phyloP scores from a whole-genome alignment of 176 grass and related monocot species.

The Zea luxurians region DNA sequence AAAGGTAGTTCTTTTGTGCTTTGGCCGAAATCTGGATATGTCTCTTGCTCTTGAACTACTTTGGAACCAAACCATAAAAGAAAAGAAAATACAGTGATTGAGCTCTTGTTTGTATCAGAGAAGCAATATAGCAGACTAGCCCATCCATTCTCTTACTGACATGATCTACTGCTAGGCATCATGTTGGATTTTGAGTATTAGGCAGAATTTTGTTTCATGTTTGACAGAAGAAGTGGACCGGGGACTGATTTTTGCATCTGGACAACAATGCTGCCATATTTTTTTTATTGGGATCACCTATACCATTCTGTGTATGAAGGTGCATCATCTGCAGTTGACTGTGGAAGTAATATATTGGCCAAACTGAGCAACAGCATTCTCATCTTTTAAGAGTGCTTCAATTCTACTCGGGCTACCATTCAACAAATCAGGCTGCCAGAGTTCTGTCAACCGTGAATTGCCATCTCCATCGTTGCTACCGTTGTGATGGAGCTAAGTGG shows the following conservation, averaged over 20 bases:
- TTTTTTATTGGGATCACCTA: neutral
- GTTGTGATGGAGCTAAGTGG: slow-evolving; percentile 3
- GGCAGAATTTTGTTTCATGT: slow-evolving; percentile 3
- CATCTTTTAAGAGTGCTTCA: neutral
- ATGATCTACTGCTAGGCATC: neutral
- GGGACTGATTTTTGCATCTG: slow-evolving; percentile 15
- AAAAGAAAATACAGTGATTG: slow-evolving; percentile 3
- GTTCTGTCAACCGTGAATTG: neutral
- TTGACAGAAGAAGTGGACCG: neutral
- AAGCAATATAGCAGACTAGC: neutral
- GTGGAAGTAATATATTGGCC: neutral
- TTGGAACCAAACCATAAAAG: slow-evolving; percentile 12
- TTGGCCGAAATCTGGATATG: slow-evolving; percentile 17
- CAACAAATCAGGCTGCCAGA: neutral
- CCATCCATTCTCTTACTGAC: slow-evolving; percentile 5
- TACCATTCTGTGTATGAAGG: neutral
- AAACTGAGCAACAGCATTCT: neutral
- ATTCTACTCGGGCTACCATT: slow-evolving; percentile 22
- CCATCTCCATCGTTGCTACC: neutral
- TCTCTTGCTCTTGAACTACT: neutral
- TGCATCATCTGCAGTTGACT: slow-evolving; percentile 14
- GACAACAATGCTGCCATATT: neutral
- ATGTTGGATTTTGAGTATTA: slow-evolving; percentile 14
- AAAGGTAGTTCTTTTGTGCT: slow-evolving; percentile 33
- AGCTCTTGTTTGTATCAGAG: slow-evolving; percentile 17